Evolutionary conservation across 1,284 basidiomycete species (phyloP), one percentile per base, ranked within the genome.

Genomic region (Austroboletus novae-zelandiae): DNA sequence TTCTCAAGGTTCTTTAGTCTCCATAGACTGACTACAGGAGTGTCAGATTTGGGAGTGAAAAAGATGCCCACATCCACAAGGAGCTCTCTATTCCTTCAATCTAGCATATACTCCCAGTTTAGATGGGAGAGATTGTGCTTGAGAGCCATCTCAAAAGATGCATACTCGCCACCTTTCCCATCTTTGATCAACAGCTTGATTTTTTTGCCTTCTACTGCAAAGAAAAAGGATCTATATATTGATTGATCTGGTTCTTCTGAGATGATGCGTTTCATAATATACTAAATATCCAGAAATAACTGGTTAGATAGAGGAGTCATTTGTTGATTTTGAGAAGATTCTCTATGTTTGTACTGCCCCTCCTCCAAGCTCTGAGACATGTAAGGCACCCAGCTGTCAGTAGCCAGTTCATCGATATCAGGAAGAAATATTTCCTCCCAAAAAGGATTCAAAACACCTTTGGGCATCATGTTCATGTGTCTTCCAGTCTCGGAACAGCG

Each of bases 211-310:
- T 64, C 39, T 0, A 61, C 11, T 0, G 43, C 44, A 18, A 64
- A 62, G 20, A 61, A 64, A 6, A 64, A 64, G 1, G 50, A 62
- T 0, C 59, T 56, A 58, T 43, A 61, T 15, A 52, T 51, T 9
- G 40, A 20, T 2, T 7, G 9, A 6, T 32, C 3, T 0, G 31
- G 20, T 0, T 50, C 1, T 1, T 51, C 40, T 1, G 2, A 0
- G 1, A 54, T 49, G 0, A 50, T 9, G 0, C 44, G 5, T 1
- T 13, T 13, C 47, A 60, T 60, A 14, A 6, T 27, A 3, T 46
- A 18, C 34, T 50, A 39, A 10, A 50, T 23, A 0, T 50, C 31
- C 0, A 36, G 18, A 18, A 56, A 52, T 0, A 15, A 27, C 0
- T 10, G 2, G 8, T 47, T 52, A 2, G 37, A 47, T 1, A 53